Evolutionary conservation across 305 asterid species (phyloP), one percentile per base, ranked within the genome.

Genomic region (Ajuga reptans): DNA sequence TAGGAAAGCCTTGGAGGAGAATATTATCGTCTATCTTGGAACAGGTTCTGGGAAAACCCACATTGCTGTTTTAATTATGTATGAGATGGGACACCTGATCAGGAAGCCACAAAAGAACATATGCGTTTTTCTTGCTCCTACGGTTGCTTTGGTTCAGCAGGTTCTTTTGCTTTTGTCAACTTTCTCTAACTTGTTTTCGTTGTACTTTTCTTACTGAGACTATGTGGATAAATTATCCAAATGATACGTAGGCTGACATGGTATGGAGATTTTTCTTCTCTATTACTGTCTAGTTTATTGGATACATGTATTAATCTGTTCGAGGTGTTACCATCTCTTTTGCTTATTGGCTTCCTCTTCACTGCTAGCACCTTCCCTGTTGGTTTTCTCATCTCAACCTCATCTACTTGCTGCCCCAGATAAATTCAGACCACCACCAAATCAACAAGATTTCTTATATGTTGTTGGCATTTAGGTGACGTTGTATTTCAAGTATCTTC

Each of bases 11-110:
- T 55, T 87, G 79, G 79, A 87, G 76, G 98, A 94, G 85, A 94
- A 94, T 84, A 78, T 86, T 61, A 61, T 91, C 57, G 90, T 87
- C 61, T 94, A 82, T 80, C 76, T 91, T 76, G 98, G 85, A 85
- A 94, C 99, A 46, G 99, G 98, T 15, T 89, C 93, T 78, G 99
- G 99, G 66, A 94, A 94, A 81, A 94, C 99, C 37, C 99, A 85
- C 72, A 91, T 94, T 66, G 99, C 99, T 18, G 81, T 80, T 70
- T 82, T 94, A 83, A 89, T 94, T 73, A 94, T 94, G 16, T 83
- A 89, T 69, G 99, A 91, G 86, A 94, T 94, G 97, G 77, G 91
- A 4, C 92, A 85, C 86, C 85, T 86, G 55, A 89, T 94, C 66
- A 85, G 76, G 84, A 91, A 85, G 78, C 96, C 99, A 73, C 91